These are phyloP conservation scores for Apiotrichum gracile DNA, from an alignment of 1,284 basidiomycete species.

Conservation along the genomic window DNA sequence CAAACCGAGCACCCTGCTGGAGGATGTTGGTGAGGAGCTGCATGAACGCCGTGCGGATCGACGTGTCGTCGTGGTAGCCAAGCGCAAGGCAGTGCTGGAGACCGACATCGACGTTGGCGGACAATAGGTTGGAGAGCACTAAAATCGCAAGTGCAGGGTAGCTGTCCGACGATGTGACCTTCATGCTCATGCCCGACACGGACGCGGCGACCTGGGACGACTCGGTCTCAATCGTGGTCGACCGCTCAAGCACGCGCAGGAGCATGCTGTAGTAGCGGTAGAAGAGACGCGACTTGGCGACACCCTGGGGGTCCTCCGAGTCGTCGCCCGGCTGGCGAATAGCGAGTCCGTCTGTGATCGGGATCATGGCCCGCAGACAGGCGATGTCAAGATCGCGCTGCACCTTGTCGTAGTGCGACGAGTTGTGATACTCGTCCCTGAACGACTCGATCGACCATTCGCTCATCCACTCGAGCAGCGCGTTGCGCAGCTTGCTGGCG, in stretches of 20 bases:
- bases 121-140: slow-evolving; percentile 74
- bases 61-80: slow-evolving; percentile 68
- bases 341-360: slow-evolving; percentile 67
- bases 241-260: slow-evolving; percentile 58
- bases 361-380: slow-evolving; percentile 64
- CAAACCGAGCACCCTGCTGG: slow-evolving; percentile 59
- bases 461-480: slow-evolving; percentile 64
- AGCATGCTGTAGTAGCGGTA: slow-evolving; percentile 66
- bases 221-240: slow-evolving; percentile 15
- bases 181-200: slow-evolving; percentile 16
- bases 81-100: slow-evolving; percentile 79
- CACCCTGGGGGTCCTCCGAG: slow-evolving; percentile 59
- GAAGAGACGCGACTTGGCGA: slow-evolving; percentile 69
- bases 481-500: slow-evolving; percentile 62
- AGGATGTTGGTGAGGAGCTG: slow-evolving; percentile 83
- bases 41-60: slow-evolving; percentile 74
- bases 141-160: slow-evolving; percentile 49
- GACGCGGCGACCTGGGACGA: slow-evolving; percentile 17
- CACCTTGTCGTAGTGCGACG: slow-evolving; percentile 14
- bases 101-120: slow-evolving; percentile 79
- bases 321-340: slow-evolving; percentile 58
- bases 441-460: slow-evolving; percentile 57
- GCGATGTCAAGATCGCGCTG: slow-evolving; percentile 62
- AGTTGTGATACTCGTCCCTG: slow-evolving; percentile 17
- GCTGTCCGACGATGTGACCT: slow-evolving; percentile 7